These are phyloP conservation scores for Kwoniella newhampshirensis DNA, from an alignment of 768 basidiomycete species.

Conservation along the genomic window DNA sequence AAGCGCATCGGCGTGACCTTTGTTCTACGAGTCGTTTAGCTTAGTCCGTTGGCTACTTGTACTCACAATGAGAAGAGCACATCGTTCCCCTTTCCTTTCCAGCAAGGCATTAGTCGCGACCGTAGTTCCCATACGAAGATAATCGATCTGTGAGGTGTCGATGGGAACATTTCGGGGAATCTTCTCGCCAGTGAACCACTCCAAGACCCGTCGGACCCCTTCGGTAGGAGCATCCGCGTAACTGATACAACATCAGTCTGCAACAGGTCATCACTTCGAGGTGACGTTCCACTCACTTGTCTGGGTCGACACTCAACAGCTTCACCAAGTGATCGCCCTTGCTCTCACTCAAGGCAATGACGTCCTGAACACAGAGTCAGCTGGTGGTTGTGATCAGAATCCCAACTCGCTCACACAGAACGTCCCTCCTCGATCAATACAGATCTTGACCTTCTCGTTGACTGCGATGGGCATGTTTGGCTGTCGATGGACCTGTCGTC, in stretches of 20 bases:
- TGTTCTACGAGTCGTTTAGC: slow-evolving; percentile 30
- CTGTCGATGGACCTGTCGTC: no score
- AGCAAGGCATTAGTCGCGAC: slow-evolving; percentile 42
- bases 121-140: slow-evolving; percentile 44
- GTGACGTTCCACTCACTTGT: slow-evolving; percentile 20
- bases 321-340: slow-evolving; percentile 32
- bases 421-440: slow-evolving; percentile 65
- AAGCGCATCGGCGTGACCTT: slow-evolving; percentile 37
- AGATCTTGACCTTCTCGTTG: slow-evolving; percentile 31
- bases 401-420: slow-evolving; percentile 75
- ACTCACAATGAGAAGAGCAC: slow-evolving; percentile 34
- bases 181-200: slow-evolving; percentile 66
- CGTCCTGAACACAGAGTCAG: slow-evolving; percentile 53
- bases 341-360: slow-evolving; percentile 51
- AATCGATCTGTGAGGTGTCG: slow-evolving; percentile 49
- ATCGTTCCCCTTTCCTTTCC: slow-evolving; percentile 38
- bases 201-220: slow-evolving; percentile 80
- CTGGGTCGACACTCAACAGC: slow-evolving; percentile 28
- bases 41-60: slow-evolving; percentile 17
- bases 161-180: slow-evolving; percentile 68
- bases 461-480: slow-evolving; percentile 30
- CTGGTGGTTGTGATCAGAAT: slow-evolving; percentile 51
- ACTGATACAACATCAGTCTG: slow-evolving; percentile 59
- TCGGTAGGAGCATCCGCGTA: slow-evolving; percentile 90
- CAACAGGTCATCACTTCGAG: slow-evolving; percentile 58